These are phyloP conservation scores for Saprolegnia diclina DNA, from an alignment of 352 stramenopile genomes.

Conservation along the genomic window DNA sequence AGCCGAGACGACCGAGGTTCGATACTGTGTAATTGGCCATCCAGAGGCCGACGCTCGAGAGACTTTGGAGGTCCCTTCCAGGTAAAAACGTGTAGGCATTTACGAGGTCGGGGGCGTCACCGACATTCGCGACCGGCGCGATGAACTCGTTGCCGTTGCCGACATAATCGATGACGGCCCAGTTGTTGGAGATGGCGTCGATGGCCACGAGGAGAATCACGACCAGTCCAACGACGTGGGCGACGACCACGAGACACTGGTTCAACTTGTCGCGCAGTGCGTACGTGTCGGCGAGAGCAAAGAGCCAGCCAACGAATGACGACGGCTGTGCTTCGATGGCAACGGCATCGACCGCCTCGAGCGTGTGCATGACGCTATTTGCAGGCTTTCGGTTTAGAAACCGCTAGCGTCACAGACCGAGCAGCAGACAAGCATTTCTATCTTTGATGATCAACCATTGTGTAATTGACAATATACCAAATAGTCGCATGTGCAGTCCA, in stretches of 20 bases:
- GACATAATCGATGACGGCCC: slow-evolving; percentile 12
- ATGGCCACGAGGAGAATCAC: slow-evolving; percentile 6
- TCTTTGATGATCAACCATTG: no score
- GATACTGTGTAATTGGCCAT: background rate
- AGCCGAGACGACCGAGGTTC: background rate
- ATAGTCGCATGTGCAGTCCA: no score
- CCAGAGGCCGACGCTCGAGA: background rate
- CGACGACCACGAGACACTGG: background rate
- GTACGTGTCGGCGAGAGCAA: background rate
- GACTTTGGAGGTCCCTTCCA: background rate
- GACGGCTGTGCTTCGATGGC: background rate
- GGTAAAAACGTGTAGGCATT: background rate
- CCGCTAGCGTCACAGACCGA: no score
- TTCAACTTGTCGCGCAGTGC: background rate
- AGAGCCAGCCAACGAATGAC: background rate
- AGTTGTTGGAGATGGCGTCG: slow-evolving; percentile 21
- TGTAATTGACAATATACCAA: no score
- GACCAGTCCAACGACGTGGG: background rate
- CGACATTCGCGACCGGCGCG: slow-evolving; percentile 10
- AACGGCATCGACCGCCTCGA: no score
- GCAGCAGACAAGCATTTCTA: no score
- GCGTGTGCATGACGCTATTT: no score
- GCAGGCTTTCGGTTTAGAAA: no score
- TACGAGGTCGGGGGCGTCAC: background rate
- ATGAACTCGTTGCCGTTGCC: slow-evolving; percentile 11